A percentile compares a stretch with the other conserved stretches of the same genome.
Conservation (phyloP, 805 yeast genomes). For the Lipomyces japonicus region DNA sequence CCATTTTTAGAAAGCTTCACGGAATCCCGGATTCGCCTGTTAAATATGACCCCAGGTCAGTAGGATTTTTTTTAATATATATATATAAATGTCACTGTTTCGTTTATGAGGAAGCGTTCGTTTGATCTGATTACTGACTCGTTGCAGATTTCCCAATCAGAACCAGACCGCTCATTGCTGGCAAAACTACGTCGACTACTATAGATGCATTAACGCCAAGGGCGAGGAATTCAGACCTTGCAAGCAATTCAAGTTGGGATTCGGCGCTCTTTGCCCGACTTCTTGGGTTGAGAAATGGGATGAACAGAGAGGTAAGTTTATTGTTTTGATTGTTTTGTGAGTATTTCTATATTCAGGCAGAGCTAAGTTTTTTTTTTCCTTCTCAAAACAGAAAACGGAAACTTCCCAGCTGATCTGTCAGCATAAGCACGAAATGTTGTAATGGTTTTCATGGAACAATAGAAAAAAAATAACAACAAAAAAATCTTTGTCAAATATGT, state of each 20-base stretch:
- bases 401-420: slow-evolving; percentile 31
- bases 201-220: slow-evolving; percentile 92
- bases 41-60: slow-evolving; percentile 23
- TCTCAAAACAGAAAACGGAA: slow-evolving; percentile 27
- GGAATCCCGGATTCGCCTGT: slow-evolving; percentile 14
- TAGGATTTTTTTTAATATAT: background rate
- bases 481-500: too few relatives aligned
- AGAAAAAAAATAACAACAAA: too few relatives aligned
- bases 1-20: background rate
- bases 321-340: background rate
- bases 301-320: slow-evolving; percentile 39
- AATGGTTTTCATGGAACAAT: too few relatives aligned
- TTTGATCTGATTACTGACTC: too few relatives aligned
- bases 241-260: slow-evolving; percentile 88
- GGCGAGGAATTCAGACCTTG: slow-evolving; percentile 99
- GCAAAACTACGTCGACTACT: slow-evolving; percentile 95
- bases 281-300: slow-evolving; percentile 43
- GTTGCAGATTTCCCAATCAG: slow-evolving; percentile 77
- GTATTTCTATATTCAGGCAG: background rate
- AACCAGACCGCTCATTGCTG: slow-evolving; percentile 99
- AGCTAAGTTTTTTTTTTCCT: background rate
- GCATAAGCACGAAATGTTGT: background rate
- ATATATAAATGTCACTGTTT: too few relatives aligned
- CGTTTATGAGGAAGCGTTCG: too few relatives aligned
- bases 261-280: slow-evolving; percentile 42